A percentile compares a stretch with the other conserved stretches of the same genome.
Conservation (phyloP, 148 eudicot genomes). For the Beta vulgaris region DNA sequence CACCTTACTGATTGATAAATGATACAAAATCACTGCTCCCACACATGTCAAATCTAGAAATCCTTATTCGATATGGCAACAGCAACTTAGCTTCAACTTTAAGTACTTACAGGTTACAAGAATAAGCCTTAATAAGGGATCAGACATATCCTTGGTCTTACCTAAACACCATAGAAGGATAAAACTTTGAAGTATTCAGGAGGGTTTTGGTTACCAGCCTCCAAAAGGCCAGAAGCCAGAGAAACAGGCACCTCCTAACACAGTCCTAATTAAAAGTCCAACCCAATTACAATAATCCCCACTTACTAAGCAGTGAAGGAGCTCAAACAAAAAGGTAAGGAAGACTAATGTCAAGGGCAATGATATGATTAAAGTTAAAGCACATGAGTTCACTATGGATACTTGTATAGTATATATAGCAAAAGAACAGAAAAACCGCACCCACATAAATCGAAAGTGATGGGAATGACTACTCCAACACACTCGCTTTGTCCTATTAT, state of each 20-base stretch:
- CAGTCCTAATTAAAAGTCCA: background rate
- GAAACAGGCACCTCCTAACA: background rate
- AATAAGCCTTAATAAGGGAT: too few species aligned
- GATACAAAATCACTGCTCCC: background rate
- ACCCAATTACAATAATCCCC: background rate
- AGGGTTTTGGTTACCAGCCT: background rate
- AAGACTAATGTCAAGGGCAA: background rate
- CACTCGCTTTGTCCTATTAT: background rate
- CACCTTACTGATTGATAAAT: too few species aligned
- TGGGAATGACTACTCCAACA: background rate
- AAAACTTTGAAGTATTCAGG: background rate
- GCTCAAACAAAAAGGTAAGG: background rate
- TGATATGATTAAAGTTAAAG: background rate
- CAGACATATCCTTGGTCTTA: background rate
- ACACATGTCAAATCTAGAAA: too few species aligned
- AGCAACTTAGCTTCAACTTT: background rate
- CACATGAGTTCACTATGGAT: background rate
- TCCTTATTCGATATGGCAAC: background rate
- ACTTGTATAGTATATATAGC: background rate
- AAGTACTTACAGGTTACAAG: background rate
- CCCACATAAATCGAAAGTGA: background rate
- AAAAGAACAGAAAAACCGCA: background rate
- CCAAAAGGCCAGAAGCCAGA: background rate
- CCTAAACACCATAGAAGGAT: background rate
- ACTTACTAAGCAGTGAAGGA: background rate